These are phyloP conservation scores for Ascocoryne sarcoides DNA, from an alignment of 2,329 filamentous ascomycete species.

Conservation along the genomic window DNA sequence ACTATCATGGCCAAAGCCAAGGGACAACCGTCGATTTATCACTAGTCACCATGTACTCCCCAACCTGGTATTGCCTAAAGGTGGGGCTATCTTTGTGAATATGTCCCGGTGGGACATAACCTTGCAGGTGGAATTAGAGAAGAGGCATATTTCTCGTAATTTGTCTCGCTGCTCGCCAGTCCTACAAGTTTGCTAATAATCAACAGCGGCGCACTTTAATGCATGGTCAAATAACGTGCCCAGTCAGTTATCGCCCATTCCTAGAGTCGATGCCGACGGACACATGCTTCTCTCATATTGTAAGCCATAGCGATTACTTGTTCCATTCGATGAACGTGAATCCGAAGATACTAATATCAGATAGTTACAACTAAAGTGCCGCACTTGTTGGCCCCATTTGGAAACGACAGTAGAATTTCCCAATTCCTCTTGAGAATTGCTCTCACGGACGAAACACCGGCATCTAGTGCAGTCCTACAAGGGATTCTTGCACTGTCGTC, in stretches of 20 bases:
- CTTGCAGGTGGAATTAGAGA: slow-evolving; percentile 2
- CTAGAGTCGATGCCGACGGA: background rate
- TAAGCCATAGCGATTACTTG: background rate
- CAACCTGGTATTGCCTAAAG: slow-evolving; percentile 1
- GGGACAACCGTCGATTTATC: slow-evolving; percentile 3
- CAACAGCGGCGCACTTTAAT: slow-evolving; percentile 2
- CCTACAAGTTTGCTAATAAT: slow-evolving; percentile 1
- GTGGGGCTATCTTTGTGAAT: slow-evolving; percentile 3
- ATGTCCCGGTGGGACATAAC: slow-evolving; percentile 6
- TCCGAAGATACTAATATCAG: background rate
- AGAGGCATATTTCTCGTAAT: slow-evolving; percentile 3
- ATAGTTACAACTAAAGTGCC: slow-evolving; percentile 1
- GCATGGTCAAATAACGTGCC: background rate
- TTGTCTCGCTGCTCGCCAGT: background rate
- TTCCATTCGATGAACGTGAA: background rate
- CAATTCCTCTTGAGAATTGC: slow-evolving; percentile 4
- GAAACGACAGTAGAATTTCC: slow-evolving; percentile 2
- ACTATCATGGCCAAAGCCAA: slow-evolving; percentile 6
- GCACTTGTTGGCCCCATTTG: slow-evolving; percentile 3
- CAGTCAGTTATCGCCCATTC: background rate
- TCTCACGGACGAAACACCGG: slow-evolving; percentile 3
- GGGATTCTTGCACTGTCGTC: slow-evolving; percentile 5
- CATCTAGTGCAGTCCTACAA: slow-evolving; percentile 4
- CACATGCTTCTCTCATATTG: slow-evolving; percentile 1
- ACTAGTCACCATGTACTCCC: slow-evolving; percentile 1